Base-by-base conservation (phyloP, 495 filamentous ascomycete species). In the Immersiella caudata region DNA sequence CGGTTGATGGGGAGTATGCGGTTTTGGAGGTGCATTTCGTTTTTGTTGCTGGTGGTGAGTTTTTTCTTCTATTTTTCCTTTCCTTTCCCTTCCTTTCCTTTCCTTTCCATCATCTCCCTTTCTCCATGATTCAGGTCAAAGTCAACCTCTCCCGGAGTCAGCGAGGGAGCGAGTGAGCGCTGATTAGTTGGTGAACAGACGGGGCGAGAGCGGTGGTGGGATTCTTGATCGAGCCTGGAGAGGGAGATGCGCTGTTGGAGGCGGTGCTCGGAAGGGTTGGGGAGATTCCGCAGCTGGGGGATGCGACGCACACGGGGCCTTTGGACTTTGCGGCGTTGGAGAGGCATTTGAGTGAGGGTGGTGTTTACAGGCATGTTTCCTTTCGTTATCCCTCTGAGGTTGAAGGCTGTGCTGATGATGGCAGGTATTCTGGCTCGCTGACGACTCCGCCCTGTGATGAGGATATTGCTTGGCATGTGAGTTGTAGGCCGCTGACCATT, bases 371-470 rank as follows among this genome's bases (percentile, higher is more conserved):
- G 49, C 16, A 52, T 3, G 21, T 63, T 18, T 33, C 5, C n/a
- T n/a, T n/a, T n/a, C n/a, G n/a, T n/a, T n/a, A n/a, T n/a, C n/a
- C n/a, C n/a, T n/a, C n/a, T n/a, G n/a, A n/a, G n/a, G n/a, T n/a
- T n/a, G n/a, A n/a, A n/a, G n/a, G n/a, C n/a, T n/a, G n/a, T n/a
- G 46, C 36, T 18, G 20, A 50, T 18, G 60, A 46, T 8, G 22
- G 51, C 25, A 29, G 60, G 9, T 63, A 63, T 25, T 75, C 76
- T 0, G 89, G 89, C 52, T 89, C 86, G 1, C 82, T 91, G 25
- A 91, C 89, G 27, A 91, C 89, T 4, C 89, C 89, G 46, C 60
- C 60, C 3, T 63, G 60, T 36, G 22, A 22, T 14, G 60, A 63
- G 40, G 60, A 25, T 21, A 33, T 63, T 18, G 27, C 60, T 7